Evolutionary conservation across 495 filamentous ascomycete genomes (phyloP), one percentile per base, ranked within the genome.

Genomic region (Aspergillus conjunctus): DNA sequence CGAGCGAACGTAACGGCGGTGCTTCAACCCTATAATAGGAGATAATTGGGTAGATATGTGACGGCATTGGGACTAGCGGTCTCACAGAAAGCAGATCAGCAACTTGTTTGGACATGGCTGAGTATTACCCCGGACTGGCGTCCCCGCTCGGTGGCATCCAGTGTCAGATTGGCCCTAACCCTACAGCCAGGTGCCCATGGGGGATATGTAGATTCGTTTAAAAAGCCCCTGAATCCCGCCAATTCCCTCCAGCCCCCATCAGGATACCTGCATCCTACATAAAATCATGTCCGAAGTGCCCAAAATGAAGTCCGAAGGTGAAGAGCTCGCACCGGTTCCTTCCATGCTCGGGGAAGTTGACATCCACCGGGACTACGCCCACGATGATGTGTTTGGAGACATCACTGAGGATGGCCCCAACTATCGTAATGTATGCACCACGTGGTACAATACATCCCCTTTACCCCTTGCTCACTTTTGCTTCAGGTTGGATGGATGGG

Each of bases 231-330:
- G 34, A 37, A 43, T 22, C 34, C 17, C 37, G 12, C 39, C 39
- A 22, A 20, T n/a, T 39, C 54, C 10, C 9, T 33, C 1, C 26
- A 39, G n/a, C 51, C 51, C 51, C 37, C 51, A 39, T n/a, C n/a
- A n/a, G n/a, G n/a, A n/a, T n/a, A n/a, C n/a, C n/a, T n/a, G n/a
- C n/a, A n/a, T n/a, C n/a, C n/a, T n/a, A n/a, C n/a, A 18, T 3
- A 8, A 37, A 9, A 49, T 30, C 21, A 56, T 56, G 54, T 56
- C 30, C 15, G 7, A 18, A 48, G 22, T 17, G 3, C 30, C 11
- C 43, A 56, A 56, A 44, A 56, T 56, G 54, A 56, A 56, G 33
- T 14, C 15, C 1, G 54, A 46, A 43, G 20, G 32, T 9, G 54
- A 56, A 11, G 54, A 56, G 22, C 39, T 56, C 6, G 22, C 17